A percentile compares a stretch with the other conserved stretches of the same genome.
These are phyloP conservation scores for Beauveria asiatica DNA, from an alignment of 2,329 filamentous ascomycete species.

Conservation along the genomic window DNA sequence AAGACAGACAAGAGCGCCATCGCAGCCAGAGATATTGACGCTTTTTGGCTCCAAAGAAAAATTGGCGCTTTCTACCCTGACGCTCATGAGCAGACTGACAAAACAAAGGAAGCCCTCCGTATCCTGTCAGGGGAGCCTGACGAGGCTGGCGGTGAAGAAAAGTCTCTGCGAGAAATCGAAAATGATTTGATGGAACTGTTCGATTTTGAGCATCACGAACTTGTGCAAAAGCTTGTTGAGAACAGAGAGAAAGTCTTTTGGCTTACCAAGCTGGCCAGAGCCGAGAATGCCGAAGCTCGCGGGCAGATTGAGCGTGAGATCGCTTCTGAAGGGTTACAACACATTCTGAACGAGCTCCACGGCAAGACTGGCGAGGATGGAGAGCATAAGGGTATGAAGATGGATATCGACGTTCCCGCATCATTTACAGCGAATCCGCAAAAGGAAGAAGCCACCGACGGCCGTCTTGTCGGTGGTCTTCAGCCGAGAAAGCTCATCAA, in stretches of 20 bases:
- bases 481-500: constrained; percentile 85
- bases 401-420: constrained; percentile 76
- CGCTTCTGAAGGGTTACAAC: constrained; percentile 75
- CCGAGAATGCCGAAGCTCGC: constrained; percentile 70
- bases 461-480: constrained; percentile 68
- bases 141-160: constrained; percentile 67
- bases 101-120: constrained; percentile 74
- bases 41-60: constrained; percentile 92
- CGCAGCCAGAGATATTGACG: constrained; percentile 83
- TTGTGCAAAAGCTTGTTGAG: constrained; percentile 82
- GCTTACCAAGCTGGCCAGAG: constrained; percentile 79
- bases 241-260: constrained; percentile 94
- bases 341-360: constrained; percentile 79
- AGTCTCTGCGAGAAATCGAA: constrained; percentile 83
- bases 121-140: constrained; percentile 72
- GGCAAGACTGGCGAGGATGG: constrained; percentile 55
- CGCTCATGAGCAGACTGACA: constrained; percentile 86
- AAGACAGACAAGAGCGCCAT: constrained; percentile 54
- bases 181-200: constrained; percentile 98
- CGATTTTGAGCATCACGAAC: constrained; percentile 90
- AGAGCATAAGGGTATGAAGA: constrained; percentile 67
- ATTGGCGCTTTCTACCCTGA: constrained; percentile 84
- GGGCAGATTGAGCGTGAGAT: constrained; percentile 81
- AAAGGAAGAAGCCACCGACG: constrained; percentile 52
- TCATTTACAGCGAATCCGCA: constrained; percentile 41